These are phyloP conservation scores for Botrytis elliptica DNA, from an alignment of 2,329 filamentous ascomycete genomes.

Conservation along the genomic window DNA sequence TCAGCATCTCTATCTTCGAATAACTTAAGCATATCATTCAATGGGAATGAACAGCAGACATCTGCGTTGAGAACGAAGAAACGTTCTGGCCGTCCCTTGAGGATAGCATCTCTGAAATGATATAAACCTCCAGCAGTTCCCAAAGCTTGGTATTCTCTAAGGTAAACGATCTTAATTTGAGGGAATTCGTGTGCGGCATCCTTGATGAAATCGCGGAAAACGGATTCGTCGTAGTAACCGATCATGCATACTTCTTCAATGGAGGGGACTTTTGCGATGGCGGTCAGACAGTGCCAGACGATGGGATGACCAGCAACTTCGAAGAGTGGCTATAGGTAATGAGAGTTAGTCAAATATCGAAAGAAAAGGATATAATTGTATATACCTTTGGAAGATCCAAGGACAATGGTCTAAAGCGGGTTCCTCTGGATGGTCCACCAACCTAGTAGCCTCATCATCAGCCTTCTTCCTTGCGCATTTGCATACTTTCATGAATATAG, in stretches of 20 bases:
- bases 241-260: conserved; percentile 97
- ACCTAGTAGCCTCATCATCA: conserved; percentile 56
- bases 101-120: conserved; percentile 98
- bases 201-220: conserved; percentile 98
- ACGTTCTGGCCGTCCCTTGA: conserved; percentile 90
- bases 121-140: conserved; percentile 96
- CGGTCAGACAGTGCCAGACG: conserved; percentile 94
- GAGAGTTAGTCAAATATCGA: neutral
- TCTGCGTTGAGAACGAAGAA: conserved; percentile 98
- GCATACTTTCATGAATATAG: conserved; percentile 26
- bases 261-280: conserved; percentile 84
- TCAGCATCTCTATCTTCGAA: conserved; percentile 95
- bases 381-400: conserved; percentile 91
- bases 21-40: conserved; percentile 91
- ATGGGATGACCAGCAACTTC: conserved; percentile 98
- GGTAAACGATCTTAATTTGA: conserved; percentile 86
- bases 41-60: conserved; percentile 97
- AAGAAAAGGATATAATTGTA: conserved; percentile 26
- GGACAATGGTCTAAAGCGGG: conserved; percentile 89
- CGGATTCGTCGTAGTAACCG: conserved; percentile 96
- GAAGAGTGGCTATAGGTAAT: conserved; percentile 74
- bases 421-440: conserved; percentile 91
- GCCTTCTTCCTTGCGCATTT: conserved; percentile 20
- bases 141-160: conserved; percentile 94
- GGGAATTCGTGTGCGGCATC: conserved; percentile 82